A percentile compares a stretch with the other conserved stretches of the same genome.
These are phyloP conservation scores for Platanthera guangdongensis DNA, from an alignment of 106 monocot species.

Conservation along the genomic window DNA sequence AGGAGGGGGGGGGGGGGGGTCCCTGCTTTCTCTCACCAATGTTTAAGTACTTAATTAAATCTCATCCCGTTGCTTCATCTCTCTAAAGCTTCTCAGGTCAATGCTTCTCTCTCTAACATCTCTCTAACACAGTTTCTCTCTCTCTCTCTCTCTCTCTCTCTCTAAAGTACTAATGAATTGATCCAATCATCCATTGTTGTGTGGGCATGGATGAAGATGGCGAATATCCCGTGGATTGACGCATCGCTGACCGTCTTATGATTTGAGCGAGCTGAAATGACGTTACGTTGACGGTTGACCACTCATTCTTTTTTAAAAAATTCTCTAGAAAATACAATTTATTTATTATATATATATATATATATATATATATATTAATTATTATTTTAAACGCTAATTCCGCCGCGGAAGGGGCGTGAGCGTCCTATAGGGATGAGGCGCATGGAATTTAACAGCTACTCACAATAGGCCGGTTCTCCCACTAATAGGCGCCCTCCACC, in stretches of 20 bases:
- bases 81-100: no score
- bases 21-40: no score
- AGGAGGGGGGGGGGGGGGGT: no score
- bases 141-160: no score
- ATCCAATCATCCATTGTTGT: no score
- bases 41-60: no score
- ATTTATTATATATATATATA: no score
- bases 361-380: neutral
- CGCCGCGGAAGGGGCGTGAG: neutral
- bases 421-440: neutral
- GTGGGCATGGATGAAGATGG: neutral
- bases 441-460: neutral
- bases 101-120: no score
- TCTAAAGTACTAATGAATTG: no score
- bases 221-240: constrained; percentile 1
- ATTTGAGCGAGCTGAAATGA: neutral
- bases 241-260: neutral
- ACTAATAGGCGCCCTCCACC: neutral
- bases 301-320: neutral
- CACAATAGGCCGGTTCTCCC: neutral
- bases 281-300: neutral
- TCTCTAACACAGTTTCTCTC: no score
- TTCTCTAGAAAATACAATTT: no score
- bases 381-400: neutral
- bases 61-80: no score